Conservation (phyloP, 805 yeast species). For the Kodamaea laetipori region DNA sequence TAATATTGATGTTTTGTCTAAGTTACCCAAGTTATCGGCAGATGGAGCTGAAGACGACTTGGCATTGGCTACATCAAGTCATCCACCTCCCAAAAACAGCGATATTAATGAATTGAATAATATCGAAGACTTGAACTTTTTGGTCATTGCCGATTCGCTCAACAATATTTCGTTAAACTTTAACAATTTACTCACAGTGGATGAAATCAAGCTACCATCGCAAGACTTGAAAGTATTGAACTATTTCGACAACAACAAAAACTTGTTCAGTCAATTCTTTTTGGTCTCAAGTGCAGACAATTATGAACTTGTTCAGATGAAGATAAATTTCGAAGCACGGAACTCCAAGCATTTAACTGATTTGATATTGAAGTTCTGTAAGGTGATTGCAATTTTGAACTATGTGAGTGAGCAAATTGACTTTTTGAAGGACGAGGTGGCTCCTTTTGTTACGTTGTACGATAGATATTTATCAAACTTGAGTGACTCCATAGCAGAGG, state of each 20-base stretch:
- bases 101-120: constrained; percentile 15
- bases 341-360: constrained; percentile 21
- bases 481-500: constrained; percentile 27
- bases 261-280: constrained; percentile 31
- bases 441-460: constrained; percentile 26
- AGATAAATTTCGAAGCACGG: constrained; percentile 15
- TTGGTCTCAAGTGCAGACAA: constrained; percentile 18
- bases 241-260: constrained; percentile 23
- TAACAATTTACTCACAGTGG: constrained; percentile 32
- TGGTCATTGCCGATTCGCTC: constrained; percentile 26
- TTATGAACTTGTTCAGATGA: constrained; percentile 20
- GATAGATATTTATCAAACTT: constrained; percentile 39
- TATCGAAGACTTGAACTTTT: constrained; percentile 23
- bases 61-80: constrained; percentile 1
- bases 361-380: constrained; percentile 27
- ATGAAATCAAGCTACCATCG: constrained; percentile 26
- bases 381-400: constrained; percentile 27
- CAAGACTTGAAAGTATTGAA: constrained; percentile 16
- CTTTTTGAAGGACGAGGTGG: constrained; percentile 23
- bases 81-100: constrained; percentile 11
- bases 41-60: constrained; percentile 8
- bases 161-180: constrained; percentile 31
- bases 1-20: constrained; percentile 28
- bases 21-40: constrained; percentile 39
- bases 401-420: constrained; percentile 26